These are phyloP conservation scores for Trichoderma afroharzianum DNA, from an alignment of 2,329 filamentous ascomycete genomes.

Conservation along the genomic window DNA sequence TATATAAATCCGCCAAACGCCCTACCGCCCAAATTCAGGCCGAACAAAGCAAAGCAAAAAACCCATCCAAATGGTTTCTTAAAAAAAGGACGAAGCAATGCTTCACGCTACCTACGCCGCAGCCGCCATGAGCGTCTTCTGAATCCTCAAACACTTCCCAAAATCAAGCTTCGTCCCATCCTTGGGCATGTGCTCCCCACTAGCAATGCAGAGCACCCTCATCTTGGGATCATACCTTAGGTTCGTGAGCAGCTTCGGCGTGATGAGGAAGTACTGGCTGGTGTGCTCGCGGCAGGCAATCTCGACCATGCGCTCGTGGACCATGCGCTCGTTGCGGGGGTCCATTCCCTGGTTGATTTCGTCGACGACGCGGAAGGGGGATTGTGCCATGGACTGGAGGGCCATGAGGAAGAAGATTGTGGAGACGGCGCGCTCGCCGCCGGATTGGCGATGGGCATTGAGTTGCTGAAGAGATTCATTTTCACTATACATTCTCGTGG, in stretches of 20 bases:
- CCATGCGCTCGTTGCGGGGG: constrained; percentile 95
- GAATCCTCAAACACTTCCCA: constrained; percentile 41
- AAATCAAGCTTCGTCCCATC: constrained; percentile 52
- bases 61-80: background rate
- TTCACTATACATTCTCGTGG: constrained; percentile 47
- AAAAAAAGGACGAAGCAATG: background rate
- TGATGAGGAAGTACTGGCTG: constrained; percentile 94
- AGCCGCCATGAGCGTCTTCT: constrained; percentile 38
- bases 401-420: constrained; percentile 99
- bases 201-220: constrained; percentile 90
- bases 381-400: constrained; percentile 85
- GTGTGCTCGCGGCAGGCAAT: constrained; percentile 84
- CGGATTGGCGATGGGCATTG: constrained; percentile 89
- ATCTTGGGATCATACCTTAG: constrained; percentile 86
- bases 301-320: constrained; percentile 96
- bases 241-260: constrained; percentile 84
- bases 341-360: constrained; percentile 99
- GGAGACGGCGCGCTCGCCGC: constrained; percentile 91
- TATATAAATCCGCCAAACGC: background rate
- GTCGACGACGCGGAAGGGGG: constrained; percentile 96
- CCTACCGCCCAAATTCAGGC: background rate
- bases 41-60: background rate
- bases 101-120: background rate
- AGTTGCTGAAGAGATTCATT: constrained; percentile 80
- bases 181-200: constrained; percentile 68